A percentile compares a stretch with the other conserved stretches of the same genome.
Conservation (phyloP, 352 stramenopile species). For the Globisporangium ultimum region DNA sequence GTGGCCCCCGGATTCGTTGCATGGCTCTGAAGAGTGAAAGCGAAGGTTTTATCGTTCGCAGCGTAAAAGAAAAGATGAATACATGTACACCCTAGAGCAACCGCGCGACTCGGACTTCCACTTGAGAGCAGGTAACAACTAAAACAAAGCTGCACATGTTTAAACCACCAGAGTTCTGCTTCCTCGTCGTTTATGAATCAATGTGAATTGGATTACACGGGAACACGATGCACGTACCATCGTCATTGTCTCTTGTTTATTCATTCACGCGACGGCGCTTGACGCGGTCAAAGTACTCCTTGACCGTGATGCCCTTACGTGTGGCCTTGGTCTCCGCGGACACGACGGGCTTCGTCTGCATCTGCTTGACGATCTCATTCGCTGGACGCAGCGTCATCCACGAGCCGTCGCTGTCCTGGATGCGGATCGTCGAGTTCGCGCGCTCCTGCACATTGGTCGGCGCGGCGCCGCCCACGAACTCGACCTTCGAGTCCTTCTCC, state of each 20-base stretch:
- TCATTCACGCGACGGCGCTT: constrained; percentile 58
- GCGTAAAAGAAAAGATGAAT: too few relatives aligned
- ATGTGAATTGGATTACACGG: too few relatives aligned
- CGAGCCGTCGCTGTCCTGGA: constrained; percentile 80
- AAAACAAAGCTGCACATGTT: too few relatives aligned
- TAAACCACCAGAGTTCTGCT: too few relatives aligned
- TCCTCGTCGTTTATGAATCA: too few relatives aligned
- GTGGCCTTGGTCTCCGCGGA: constrained; percentile 64
- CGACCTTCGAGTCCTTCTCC: constrained; percentile 43
- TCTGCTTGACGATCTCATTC: constrained; percentile 78
- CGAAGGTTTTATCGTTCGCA: too few relatives aligned
- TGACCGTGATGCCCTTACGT: constrained; percentile 78
- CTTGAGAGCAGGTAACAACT: too few relatives aligned
- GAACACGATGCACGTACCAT: too few relatives aligned
- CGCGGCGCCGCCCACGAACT: constrained; percentile 50
- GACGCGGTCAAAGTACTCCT: constrained; percentile 86
- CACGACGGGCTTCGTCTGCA: constrained; percentile 60
- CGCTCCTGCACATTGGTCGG: constrained; percentile 67
- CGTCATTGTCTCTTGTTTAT: constrained; percentile 14
- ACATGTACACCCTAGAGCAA: too few relatives aligned
- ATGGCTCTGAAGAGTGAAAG: too few relatives aligned
- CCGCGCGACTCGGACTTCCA: too few relatives aligned
- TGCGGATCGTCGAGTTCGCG: constrained; percentile 72
- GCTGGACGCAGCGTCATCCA: constrained; percentile 81
- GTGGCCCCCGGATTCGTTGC: constrained; percentile 17